Conservation (phyloP, 2,329 filamentous ascomycete species). For the Exophiala bonariae region DNA sequence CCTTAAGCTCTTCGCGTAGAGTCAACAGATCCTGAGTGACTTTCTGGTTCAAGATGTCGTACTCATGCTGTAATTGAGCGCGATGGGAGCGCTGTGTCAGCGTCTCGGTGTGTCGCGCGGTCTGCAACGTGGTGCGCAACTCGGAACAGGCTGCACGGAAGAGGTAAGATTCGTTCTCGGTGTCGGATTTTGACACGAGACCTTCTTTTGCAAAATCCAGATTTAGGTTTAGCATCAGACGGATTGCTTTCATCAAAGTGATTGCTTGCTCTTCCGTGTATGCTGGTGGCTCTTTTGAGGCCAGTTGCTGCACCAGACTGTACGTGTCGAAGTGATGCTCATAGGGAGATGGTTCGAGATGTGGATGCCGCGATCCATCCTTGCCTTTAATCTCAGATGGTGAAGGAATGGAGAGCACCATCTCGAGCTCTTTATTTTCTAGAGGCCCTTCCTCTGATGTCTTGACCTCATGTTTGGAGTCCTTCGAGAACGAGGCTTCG, state of each 20-base stretch:
- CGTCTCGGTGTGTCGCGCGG: conserved; percentile 71
- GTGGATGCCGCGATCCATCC: conserved; percentile 29
- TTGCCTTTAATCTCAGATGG: conserved; percentile 31
- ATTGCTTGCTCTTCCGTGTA: conserved; percentile 75
- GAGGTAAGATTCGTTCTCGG: conserved; percentile 92
- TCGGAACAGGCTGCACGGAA: conserved; percentile 94
- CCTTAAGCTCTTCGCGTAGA: conserved; percentile 87
- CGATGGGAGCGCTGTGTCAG: conserved; percentile 82
- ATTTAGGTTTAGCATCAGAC: conserved; percentile 73
- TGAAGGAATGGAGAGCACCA: conserved; percentile 44
- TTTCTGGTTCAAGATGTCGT: conserved; percentile 86
- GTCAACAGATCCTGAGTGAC: conserved; percentile 79
- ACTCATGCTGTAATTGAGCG: conserved; percentile 85
- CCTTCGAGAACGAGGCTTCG: conserved; percentile 12
- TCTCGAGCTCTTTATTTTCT: conserved; percentile 34
- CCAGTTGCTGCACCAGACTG: conserved; percentile 77
- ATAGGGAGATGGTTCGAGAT: conserved; percentile 70
- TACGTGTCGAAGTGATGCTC: conserved; percentile 98
- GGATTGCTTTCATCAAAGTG: conserved; percentile 88
- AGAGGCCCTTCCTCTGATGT: conserved; percentile 16
- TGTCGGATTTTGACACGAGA: conserved; percentile 84
- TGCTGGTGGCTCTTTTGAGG: conserved; percentile 52
- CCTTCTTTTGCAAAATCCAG: conserved; percentile 76
- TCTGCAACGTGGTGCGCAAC: conserved; percentile 80
- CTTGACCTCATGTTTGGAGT: conserved; percentile 9